Base-by-base conservation (phyloP, 2,329 filamentous ascomycete species). In the Curvularia hawaiiensis region DNA sequence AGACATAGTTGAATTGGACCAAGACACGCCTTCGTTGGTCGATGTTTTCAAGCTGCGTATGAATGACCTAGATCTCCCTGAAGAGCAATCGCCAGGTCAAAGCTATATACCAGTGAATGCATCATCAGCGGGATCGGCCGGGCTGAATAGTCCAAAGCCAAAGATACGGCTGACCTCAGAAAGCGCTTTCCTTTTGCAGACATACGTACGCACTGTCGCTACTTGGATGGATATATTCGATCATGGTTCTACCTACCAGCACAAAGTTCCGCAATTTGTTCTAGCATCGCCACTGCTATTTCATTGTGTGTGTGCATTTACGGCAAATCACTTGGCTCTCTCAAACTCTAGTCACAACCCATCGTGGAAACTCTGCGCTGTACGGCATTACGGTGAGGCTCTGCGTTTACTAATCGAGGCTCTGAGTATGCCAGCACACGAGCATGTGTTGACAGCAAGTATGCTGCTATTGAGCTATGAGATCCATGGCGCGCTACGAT, bases 181-280 rank as follows among this genome's bases (percentile, higher is more conserved):
- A 55, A 69, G 63, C 18, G 73, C 69, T 1, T 71, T 73, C 24
- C 63, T 76, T 1, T 57, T 75, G 1, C 66, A 75, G 48, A 69
- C 65, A 7, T 76, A 72, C 43, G 63, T 71, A 28, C 63, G 66
- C 9, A 75, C 70, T 3, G 69, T 76, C 11, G 73, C 71, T 7
- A 67, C 54, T 2, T 76, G 72, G 72, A 74, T 75, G 69, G 73
- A 75, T 43, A 54, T 75, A 3, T 72, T 75, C 54, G 72, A 75
- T 38, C 67, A 70, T 40, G 52, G 39, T 6, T 63, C 46, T 35
- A 73, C 71, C 4, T 75, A 75, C 46, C 71, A 75, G 49, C 62
- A 72, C 18, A 61, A 51, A 16, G 60, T 75, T 5, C 67, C 69
- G 3, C 69, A 65, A 16, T 61, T 72, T 4, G 68, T 63, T 5